These are phyloP conservation scores for Dactylella cylindrospora DNA, from an alignment of 2,329 filamentous ascomycete genomes.

Conservation along the genomic window DNA sequence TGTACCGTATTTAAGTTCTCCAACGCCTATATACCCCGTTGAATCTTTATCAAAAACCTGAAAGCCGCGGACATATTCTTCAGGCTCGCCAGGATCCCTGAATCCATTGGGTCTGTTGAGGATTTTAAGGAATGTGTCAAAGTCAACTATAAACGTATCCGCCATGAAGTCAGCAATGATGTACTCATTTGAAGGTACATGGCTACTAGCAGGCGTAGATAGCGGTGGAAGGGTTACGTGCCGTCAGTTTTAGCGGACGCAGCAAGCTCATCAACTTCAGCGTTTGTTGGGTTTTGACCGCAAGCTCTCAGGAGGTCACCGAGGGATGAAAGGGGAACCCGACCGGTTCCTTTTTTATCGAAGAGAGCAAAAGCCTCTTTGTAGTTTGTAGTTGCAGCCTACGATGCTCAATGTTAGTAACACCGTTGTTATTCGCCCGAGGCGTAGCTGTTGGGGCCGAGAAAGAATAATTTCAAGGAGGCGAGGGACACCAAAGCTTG, in stretches of 20 bases:
- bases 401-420: neutral
- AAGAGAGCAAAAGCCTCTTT: conserved; percentile 99
- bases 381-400: conserved; percentile 77
- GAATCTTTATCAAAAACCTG: conserved; percentile 99
- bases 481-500: too few species aligned
- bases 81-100: conserved; percentile 94
- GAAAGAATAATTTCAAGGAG: too few species aligned
- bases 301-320: conserved; percentile 94
- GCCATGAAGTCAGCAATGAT: neutral
- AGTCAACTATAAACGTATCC: conserved; percentile 25
- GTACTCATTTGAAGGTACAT: neutral
- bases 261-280: conserved; percentile 90
- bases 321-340: conserved; percentile 79
- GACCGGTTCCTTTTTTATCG: conserved; percentile 97
- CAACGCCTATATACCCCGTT: conserved; percentile 96
- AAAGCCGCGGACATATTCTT: conserved; percentile 98
- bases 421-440: neutral
- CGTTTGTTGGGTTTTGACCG: conserved; percentile 93
- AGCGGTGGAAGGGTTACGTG: conserved; percentile 58
- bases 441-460: too few species aligned
- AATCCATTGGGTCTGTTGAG: conserved; percentile 97
- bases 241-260: conserved; percentile 74
- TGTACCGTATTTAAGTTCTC: conserved; percentile 85
- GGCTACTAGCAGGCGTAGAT: neutral
- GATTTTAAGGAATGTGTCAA: conserved; percentile 55